Evolutionary conservation across 1,284 basidiomycete species (phyloP).

Genomic region (Rhodotorula sp.): DNA sequence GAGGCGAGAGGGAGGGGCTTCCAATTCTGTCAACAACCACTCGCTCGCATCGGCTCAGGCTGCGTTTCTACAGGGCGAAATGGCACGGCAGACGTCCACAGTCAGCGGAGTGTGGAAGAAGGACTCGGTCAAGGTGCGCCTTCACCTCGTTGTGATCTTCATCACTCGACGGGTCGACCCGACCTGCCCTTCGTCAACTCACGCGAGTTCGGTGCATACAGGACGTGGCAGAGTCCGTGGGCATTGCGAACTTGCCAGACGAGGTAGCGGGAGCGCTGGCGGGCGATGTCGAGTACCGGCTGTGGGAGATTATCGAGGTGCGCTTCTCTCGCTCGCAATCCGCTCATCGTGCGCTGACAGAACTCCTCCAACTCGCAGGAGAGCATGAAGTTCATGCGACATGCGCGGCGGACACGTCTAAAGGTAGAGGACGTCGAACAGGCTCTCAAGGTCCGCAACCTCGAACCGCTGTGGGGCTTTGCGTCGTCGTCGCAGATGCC

Average conservation of each 20-base stretch:
- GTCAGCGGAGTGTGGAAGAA: slow-evolving; percentile 38
- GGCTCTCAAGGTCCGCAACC: slow-evolving; percentile 88
- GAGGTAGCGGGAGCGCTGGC: slow-evolving; percentile 80
- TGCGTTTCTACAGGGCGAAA: background rate
- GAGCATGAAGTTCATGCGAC: slow-evolving; percentile 94
- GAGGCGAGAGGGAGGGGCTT: background rate
- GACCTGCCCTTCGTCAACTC: background rate
- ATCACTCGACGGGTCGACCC: background rate
- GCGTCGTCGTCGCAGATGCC: slow-evolving; percentile 30
- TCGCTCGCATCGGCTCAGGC: background rate
- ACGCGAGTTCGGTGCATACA: slow-evolving; percentile 46
- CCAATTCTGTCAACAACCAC: background rate
- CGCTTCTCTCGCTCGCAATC: slow-evolving; percentile 22
- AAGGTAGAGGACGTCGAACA: slow-evolving; percentile 89
- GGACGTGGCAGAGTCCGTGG: slow-evolving; percentile 90
- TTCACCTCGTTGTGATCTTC: background rate
- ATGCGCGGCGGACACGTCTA: slow-evolving; percentile 81
- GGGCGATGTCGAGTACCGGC: slow-evolving; percentile 93
- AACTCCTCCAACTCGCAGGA: slow-evolving; percentile 59
- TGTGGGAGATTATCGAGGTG: slow-evolving; percentile 89
- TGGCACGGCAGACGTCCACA: slow-evolving; percentile 12
- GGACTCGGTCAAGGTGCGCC: slow-evolving; percentile 37
- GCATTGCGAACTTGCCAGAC: slow-evolving; percentile 75
- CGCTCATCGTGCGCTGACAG: background rate
- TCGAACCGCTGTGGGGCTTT: slow-evolving; percentile 60